Base-by-base conservation (phyloP, 169 alveolate genomes). In the Eimeria acervulina region DNA sequence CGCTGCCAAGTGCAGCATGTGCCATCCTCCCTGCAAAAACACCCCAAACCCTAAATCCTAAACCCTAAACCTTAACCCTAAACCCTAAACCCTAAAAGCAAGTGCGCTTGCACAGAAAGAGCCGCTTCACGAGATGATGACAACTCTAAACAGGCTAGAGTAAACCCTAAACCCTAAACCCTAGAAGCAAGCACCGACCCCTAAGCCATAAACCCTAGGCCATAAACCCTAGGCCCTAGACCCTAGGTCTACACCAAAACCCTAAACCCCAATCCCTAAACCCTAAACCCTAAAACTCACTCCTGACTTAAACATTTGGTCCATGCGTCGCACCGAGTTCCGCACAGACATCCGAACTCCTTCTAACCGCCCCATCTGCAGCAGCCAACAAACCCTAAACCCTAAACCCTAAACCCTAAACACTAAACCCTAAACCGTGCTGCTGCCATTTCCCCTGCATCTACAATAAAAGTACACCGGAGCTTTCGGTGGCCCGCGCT, bases 1-100 rank as follows among this genome's bases (percentile, higher is more conserved):
- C 31, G 76, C 70, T 51, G 96, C 96, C 55, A 93, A 85, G 74
- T 93, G 89, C 40, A 87, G 89, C 72, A 87, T 80, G 93, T 83
- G 92, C 96, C 96, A 93, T 21, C 96, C 96, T 12, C 93, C 96
- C 96, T 93, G 88, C 51, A 92, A 38, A 72, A 55, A 10, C 52
- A 19, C 8, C 31, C 10, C 19, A 40, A 76, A 40, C 63, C 87
- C 87, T 23, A 42, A 76, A 40, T 36, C 59, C 61, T 66, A 31
- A 66, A 66, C 40, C 78, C 44, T 66, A 66, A 66, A 31, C 78
- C 44, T 44, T 66, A 66, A 66, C 7, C 44, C 44, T 31, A 28
- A 66, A 66, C 40, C 44, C 78, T 31, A 28, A 31, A 66, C 78
- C 78, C 42, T 28, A 7, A 12, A 66, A 66, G 78, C 78, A 66